Evolutionary conservation across 805 yeast genomes (phyloP), one percentile per base, ranked within the genome.

Genomic region (Candida pseudofarinosa): DNA sequence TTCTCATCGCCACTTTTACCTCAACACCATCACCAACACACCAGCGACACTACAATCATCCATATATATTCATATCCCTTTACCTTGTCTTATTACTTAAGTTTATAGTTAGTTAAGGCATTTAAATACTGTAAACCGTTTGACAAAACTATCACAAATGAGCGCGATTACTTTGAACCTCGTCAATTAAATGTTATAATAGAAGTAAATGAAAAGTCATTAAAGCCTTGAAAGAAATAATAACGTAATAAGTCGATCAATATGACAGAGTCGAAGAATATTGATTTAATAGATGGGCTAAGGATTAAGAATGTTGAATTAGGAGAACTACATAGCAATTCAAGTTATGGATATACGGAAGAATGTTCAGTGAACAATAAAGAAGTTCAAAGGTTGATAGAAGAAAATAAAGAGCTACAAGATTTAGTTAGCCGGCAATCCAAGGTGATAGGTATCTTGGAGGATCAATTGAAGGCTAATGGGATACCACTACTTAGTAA

Each of bases 351-450:
- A 10, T 23, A 23, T 23, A 23, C 28, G 10, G 28, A 23, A 23
- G 10, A 10, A 7, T 7, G 6, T 6, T 23, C 28, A 7, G n/a
- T 35, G 14, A 67, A 58, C 38, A 47, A 42, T 3, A 65, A 68
- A 38, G 66, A 44, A 47, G 66, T 66, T 23, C 71, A 67, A 41
- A 64, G 54, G 33, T 51, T 70, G 31, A 37, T 63, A 19, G 63
- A 60, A 44, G 73, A 69, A 43, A 67, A 59, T 44, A 56, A 52
- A 40, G 73, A 68, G 41, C 52, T 69, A 17, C 47, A 41, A 20
- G 34, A 20, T 10, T 17, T 44, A 2, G 30, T 58, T 1, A 33
- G 12, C 13, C 19, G 42, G 20, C 48, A 48, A 33, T 46, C 43
- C 8, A 40, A 38, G 26, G 37, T 44, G 13, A 50, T 52, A 10